phyloP scores from a whole-genome alignment of 75 land plant genomes.

The Cunninghamia lanceolata region DNA sequence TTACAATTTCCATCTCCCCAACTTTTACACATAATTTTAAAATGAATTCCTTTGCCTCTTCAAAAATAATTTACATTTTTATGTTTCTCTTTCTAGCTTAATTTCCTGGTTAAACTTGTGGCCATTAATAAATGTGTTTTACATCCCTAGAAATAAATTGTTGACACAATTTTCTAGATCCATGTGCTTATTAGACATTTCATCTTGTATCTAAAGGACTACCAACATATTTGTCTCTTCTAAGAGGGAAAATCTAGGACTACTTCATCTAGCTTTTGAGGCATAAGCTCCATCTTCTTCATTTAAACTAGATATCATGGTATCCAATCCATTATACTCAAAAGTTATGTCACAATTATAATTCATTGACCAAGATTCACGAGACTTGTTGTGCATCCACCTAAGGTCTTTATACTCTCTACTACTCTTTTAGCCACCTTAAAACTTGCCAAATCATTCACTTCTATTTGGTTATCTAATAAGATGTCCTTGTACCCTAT shows the following conservation, averaged over 20 bases:
- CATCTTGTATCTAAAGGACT: background rate
- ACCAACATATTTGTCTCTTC: background rate
- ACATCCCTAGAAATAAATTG: background rate
- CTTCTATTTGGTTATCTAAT: background rate
- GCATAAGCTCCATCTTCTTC: background rate
- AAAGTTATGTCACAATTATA: background rate
- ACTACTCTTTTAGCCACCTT: background rate
- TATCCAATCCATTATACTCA: background rate
- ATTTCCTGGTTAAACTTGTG: conserved; percentile 45
- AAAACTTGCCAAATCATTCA: background rate
- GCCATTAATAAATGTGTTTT: conserved; percentile 76
- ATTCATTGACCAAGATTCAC: background rate
- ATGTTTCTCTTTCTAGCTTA: conserved; percentile 34
- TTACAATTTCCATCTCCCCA: no score
- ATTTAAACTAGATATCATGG: background rate
- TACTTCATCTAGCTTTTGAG: background rate
- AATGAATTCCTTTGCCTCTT: no score
- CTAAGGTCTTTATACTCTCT: background rate
- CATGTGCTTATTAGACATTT: background rate
- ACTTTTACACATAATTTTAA: no score
- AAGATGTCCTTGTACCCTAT: background rate
- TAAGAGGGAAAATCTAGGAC: background rate
- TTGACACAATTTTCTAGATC: background rate
- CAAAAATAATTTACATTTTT: no score
- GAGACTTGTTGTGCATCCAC: background rate